Evolutionary conservation across 495 filamentous ascomycete genomes (phyloP), one percentile per base, ranked within the genome.

Genomic region (Podospora pseudocomata): DNA sequence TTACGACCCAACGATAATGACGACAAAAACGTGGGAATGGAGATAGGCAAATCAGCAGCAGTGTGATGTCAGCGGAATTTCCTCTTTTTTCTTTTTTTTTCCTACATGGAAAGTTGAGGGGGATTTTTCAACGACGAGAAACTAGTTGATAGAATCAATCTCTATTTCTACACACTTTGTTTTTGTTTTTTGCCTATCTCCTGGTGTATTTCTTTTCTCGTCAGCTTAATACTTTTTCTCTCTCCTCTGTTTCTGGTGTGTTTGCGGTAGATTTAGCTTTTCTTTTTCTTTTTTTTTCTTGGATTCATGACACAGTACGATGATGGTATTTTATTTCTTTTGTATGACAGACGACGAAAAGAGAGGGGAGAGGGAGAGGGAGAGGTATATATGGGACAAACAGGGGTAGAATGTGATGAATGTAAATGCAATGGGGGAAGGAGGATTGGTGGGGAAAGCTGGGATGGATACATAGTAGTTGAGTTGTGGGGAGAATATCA

Each of bases 401-500:
- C 20, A 61, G 26, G 26, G 30, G 23, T 26, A 28, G 26, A 61
- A 28, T 61, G 59, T 32, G 59, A 58, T 11, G 56, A 58, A 61
- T 61, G 59, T 34, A 61, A 7, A 59, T 59, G 56, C 16, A 61
- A 23, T 23, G 27, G 30, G 30, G 30, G 30, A 7, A 7, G 30
- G 30, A 32, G 6, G 30, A 32, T 57, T 9, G 26, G 27, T 20
- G 32, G 18, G 44, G 59, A 44, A 63, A 63, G 61, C 61, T 63
- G 61, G 57, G 39, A 49, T 49, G 6, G 39, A 49, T 23, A 23
- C 23, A 23, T 27, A 55, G 39, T 59, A 27, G 20, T 30, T 64
- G 60, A 13, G 34, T 55, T 67, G 53, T 56, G 3, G 4, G 20
- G 53, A 53, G 69, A 66, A 71, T 71, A 68, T 71, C 69, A 71